Conservation (phyloP, 208 protist genomes). For the Strigomonas galati region DNA sequence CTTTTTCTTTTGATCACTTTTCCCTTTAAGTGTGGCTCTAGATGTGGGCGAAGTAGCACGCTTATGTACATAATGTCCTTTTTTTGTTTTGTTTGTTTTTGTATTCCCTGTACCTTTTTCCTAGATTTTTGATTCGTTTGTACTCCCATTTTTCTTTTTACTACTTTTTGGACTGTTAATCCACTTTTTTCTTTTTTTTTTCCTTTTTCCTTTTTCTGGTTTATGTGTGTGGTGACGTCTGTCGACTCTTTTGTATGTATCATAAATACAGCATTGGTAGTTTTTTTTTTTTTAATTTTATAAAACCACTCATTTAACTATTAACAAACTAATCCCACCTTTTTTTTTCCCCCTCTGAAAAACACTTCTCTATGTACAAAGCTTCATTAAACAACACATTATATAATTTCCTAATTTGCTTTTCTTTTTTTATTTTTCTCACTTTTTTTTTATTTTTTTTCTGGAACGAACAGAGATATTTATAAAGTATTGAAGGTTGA, state of each 20-base stretch:
- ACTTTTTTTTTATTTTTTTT: background rate
- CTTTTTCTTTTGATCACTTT: no score
- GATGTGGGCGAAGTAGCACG: no score
- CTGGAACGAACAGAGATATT: no score
- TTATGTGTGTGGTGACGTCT: background rate
- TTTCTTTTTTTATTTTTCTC: slow-evolving; percentile 3
- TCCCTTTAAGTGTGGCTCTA: no score
- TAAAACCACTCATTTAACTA: background rate
- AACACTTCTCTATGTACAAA: background rate
- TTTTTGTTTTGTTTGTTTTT: slow-evolving; percentile 8
- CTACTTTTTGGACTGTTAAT: slow-evolving; percentile 5
- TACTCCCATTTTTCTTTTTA: background rate
- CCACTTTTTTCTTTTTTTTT: background rate
- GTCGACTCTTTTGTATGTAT: background rate
- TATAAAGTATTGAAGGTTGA: no score
- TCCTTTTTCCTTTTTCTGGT: background rate
- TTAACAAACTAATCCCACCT: background rate
- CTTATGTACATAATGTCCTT: background rate
- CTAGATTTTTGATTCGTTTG: slow-evolving; percentile 2
- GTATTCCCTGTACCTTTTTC: no score
- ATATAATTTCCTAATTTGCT: background rate
- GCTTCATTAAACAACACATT: background rate
- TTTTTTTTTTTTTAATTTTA: background rate
- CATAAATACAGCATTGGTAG: background rate
- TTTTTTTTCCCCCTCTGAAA: background rate